Evolutionary conservation across 176 grass and related monocot genomes (phyloP).

Genomic region (Avena eriantha): DNA sequence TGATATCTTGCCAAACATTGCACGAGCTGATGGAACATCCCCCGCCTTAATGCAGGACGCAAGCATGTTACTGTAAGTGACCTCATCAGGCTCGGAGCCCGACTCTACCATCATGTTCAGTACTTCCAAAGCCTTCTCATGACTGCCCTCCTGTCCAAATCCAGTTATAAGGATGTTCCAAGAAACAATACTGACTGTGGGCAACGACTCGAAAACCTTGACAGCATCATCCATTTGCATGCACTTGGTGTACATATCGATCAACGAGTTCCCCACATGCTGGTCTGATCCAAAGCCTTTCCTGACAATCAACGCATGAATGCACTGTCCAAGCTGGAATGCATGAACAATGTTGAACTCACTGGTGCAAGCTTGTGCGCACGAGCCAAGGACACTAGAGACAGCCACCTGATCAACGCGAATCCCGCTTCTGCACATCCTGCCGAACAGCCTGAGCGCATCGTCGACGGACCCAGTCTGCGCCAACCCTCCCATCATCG

Average conservation of each 20-base stretch:
- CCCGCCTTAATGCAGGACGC: slow-evolving; percentile 62
- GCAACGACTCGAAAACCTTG: slow-evolving; percentile 58
- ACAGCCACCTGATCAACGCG: slow-evolving; percentile 67
- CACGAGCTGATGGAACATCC: slow-evolving; percentile 60
- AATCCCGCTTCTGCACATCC: slow-evolving; percentile 66
- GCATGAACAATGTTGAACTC: slow-evolving; percentile 20
- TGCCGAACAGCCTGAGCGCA: slow-evolving; percentile 70
- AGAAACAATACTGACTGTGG: slow-evolving; percentile 65
- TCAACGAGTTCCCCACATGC: slow-evolving; percentile 76
- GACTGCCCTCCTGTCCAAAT: slow-evolving; percentile 58
- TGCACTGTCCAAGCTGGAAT: slow-evolving; percentile 50
- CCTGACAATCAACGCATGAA: slow-evolving; percentile 63
- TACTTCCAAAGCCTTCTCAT: slow-evolving; percentile 52
- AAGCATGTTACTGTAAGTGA: slow-evolving; percentile 84
- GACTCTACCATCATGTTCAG: slow-evolving; percentile 72
- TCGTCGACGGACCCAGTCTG: slow-evolving; percentile 55
- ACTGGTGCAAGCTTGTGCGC: slow-evolving; percentile 48
- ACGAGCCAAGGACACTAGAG: slow-evolving; percentile 75
- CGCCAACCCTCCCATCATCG: slow-evolving; percentile 79
- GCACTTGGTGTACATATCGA: slow-evolving; percentile 76
- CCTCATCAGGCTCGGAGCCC: slow-evolving; percentile 74
- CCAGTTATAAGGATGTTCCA: slow-evolving; percentile 92
- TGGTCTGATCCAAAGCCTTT: slow-evolving; percentile 70
- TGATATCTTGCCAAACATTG: slow-evolving; percentile 80
- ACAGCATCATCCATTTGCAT: slow-evolving; percentile 63